Conservation (phyloP, 208 protist genomes). For the Trichomonas tenax region DNA sequence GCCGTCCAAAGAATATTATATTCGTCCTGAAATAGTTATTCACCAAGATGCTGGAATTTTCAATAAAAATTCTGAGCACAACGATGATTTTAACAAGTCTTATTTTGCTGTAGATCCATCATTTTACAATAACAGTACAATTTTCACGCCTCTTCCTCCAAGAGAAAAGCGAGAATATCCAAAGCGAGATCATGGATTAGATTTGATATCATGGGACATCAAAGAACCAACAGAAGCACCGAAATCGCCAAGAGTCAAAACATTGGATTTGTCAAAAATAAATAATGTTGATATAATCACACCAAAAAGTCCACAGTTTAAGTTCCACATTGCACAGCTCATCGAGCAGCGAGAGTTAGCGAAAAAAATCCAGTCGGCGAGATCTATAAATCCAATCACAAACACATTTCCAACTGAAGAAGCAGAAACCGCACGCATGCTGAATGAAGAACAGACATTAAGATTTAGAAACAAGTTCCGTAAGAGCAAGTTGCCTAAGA, state of each 20-base stretch:
- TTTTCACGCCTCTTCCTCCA: not conserved
- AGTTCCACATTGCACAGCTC: not conserved
- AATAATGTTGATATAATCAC: not conserved
- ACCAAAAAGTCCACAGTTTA: not conserved
- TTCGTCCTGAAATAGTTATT: not conserved
- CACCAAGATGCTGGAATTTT: not conserved
- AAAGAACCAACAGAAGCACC: not conserved
- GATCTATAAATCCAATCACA: not conserved
- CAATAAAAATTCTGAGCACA: not conserved
- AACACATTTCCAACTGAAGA: not conserved
- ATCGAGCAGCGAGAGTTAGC: not conserved
- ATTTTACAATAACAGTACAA: not conserved
- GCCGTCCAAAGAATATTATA: not conserved
- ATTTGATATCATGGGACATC: not conserved
- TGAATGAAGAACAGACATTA: not conserved
- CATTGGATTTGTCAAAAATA: not conserved
- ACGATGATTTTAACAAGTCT: not conserved
- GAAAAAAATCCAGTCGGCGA: not conserved
- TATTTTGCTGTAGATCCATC: not conserved
- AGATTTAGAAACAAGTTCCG: not conserved
- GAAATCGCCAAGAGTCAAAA: not conserved
- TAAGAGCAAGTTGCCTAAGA: not conserved
- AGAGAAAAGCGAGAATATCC: not conserved
- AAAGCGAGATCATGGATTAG: not conserved
- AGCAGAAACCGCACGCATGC: not conserved